Evolutionary conservation across 2,329 filamentous ascomycete genomes (phyloP).

Genomic region (Aspergillus terreus): DNA sequence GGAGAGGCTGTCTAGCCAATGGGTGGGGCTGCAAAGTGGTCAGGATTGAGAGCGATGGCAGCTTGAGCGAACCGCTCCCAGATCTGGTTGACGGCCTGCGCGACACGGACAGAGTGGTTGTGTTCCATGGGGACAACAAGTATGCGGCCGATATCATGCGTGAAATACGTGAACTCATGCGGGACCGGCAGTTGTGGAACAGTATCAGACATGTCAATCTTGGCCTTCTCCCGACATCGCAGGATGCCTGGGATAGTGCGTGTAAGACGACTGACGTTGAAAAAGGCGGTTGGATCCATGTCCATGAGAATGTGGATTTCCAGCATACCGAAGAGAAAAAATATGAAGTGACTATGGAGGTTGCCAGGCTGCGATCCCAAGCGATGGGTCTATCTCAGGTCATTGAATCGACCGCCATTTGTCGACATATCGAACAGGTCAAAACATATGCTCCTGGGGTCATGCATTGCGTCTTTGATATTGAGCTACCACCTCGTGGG

Average conservation of each 20-base stretch:
- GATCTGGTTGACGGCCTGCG: slow-evolving; percentile 30
- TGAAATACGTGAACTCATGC: slow-evolving; percentile 27
- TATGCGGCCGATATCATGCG: slow-evolving; percentile 46
- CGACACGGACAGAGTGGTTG: slow-evolving; percentile 55
- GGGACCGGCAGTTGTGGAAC: slow-evolving; percentile 29
- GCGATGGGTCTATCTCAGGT: slow-evolving; percentile 4
- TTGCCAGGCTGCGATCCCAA: slow-evolving; percentile 29
- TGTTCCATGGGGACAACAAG: slow-evolving; percentile 67
- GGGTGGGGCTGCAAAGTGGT: slow-evolving; percentile 62
- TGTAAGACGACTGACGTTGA: slow-evolving; percentile 44
- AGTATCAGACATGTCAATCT: slow-evolving; percentile 56
- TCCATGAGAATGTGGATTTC: slow-evolving; percentile 58
- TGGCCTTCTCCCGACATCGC: slow-evolving; percentile 54
- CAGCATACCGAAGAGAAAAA: slow-evolving; percentile 39
- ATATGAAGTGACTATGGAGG: slow-evolving; percentile 37
- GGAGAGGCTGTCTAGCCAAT: slow-evolving; percentile 68
- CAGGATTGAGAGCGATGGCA: slow-evolving; percentile 34
- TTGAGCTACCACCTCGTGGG: slow-evolving; percentile 28
- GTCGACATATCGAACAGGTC: slow-evolving; percentile 49
- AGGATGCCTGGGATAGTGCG: slow-evolving; percentile 48
- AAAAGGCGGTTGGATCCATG: slow-evolving; percentile 55
- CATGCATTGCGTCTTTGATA: slow-evolving; percentile 60
- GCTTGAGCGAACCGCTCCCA: slow-evolving; percentile 15
- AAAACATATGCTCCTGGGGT: slow-evolving; percentile 62
- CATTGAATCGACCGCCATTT: slow-evolving; percentile 17